A percentile compares a stretch with the other conserved stretches of the same genome.
Conservation (phyloP, 2,329 filamentous ascomycete species). For the Stemphylium lycopersici region DNA sequence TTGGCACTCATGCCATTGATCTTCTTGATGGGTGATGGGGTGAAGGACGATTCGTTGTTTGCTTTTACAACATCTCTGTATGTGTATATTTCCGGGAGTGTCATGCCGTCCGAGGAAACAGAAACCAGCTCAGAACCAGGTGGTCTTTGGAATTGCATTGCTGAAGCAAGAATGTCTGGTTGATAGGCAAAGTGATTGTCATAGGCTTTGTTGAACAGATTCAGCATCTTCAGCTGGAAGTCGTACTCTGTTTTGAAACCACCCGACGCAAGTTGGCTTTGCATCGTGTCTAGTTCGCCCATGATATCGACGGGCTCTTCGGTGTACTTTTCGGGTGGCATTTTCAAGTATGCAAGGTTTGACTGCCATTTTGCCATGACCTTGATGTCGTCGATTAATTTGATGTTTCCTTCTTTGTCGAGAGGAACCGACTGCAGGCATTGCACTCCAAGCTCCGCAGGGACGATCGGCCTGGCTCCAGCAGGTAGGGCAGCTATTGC, state of each 20-base stretch:
- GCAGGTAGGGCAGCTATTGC: slow-evolving; percentile 33
- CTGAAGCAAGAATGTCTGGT: slow-evolving; percentile 45
- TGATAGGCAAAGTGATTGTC: slow-evolving; percentile 51
- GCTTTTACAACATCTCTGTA: slow-evolving; percentile 39
- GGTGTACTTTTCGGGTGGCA: slow-evolving; percentile 45
- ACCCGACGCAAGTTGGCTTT: slow-evolving; percentile 34
- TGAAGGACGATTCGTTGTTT: slow-evolving; percentile 35
- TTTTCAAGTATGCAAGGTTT: slow-evolving; percentile 48
- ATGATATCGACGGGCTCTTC: slow-evolving; percentile 49
- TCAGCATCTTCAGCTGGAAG: slow-evolving; percentile 47
- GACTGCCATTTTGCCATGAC: slow-evolving; percentile 49
- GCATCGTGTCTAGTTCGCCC: slow-evolving; percentile 45
- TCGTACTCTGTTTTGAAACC: slow-evolving; percentile 50
- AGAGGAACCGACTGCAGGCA: slow-evolving; percentile 49
- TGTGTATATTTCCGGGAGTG: slow-evolving; percentile 46
- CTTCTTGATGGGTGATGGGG: slow-evolving; percentile 44
- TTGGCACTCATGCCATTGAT: slow-evolving; percentile 48
- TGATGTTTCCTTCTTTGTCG: slow-evolving; percentile 39
- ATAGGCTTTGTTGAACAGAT: slow-evolving; percentile 45
- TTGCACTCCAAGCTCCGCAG: slow-evolving; percentile 42
- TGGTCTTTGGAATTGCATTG: slow-evolving; percentile 47
- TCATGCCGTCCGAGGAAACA: slow-evolving; percentile 45
- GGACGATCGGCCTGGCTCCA: slow-evolving; percentile 35
- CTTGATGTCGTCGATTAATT: slow-evolving; percentile 45
- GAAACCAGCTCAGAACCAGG: slow-evolving; percentile 41